These are phyloP conservation scores for Cryphonectria nitschkei DNA, from an alignment of 2,329 filamentous ascomycete species.

Conservation along the genomic window DNA sequence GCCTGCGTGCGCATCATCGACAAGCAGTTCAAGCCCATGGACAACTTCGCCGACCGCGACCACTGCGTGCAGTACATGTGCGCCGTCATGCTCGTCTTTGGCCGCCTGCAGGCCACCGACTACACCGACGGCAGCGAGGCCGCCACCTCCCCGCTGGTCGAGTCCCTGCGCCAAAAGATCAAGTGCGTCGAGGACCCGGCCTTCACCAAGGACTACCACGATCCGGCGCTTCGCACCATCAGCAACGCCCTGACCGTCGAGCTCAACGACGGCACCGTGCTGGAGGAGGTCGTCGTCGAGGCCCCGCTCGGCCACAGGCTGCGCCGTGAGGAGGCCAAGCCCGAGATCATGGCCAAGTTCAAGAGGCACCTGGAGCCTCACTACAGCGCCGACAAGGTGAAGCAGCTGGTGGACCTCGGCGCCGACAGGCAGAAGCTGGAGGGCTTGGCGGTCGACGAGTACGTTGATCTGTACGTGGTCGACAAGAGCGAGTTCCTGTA, in stretches of 20 bases:
- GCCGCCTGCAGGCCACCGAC: conserved; percentile 89
- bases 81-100: conserved; percentile 92
- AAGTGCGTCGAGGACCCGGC: conserved; percentile 94
- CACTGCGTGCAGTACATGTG: conserved; percentile 99
- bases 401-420: conserved; percentile 81
- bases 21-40: conserved; percentile 99
- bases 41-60: conserved; percentile 99
- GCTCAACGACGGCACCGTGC: conserved; percentile 88
- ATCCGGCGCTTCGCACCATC: conserved; percentile 91
- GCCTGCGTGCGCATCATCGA: conserved; percentile 99
- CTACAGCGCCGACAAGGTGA: conserved; percentile 75
- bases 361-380: conserved; percentile 88
- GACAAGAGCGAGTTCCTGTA: conserved; percentile 30
- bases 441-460: conserved; percentile 83
- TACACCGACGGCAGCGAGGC: conserved; percentile 93
- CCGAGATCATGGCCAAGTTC: conserved; percentile 94
- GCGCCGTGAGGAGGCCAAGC: conserved; percentile 94
- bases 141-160: conserved; percentile 85
- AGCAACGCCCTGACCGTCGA: conserved; percentile 95
- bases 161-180: conserved; percentile 91
- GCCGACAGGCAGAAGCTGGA: conserved; percentile 77
- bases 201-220: conserved; percentile 94
- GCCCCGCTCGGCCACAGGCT: conserved; percentile 91
- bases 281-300: conserved; percentile 90
- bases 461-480: conserved; percentile 74